Evolutionary conservation across 2,329 filamentous ascomycete genomes (phyloP), one percentile per base, ranked within the genome.

Genomic region (Davidsoniella australis): DNA sequence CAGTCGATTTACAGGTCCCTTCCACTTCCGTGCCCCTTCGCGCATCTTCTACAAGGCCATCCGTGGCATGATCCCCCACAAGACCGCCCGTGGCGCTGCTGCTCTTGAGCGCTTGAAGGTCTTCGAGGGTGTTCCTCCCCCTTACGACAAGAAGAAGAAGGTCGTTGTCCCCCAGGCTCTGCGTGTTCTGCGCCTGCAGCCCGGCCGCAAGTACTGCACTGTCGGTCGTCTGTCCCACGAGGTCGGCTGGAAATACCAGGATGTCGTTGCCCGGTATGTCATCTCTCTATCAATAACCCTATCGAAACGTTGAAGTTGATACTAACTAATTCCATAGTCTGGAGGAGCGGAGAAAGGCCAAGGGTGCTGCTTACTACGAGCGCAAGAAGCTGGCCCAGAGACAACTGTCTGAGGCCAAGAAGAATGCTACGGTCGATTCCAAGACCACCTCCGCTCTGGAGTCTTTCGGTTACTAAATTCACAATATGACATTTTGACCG

Each of bases 41-140:
- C 85, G 93, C 73, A 95, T 98, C 78, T 94, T 98, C 83, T 98
- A 95, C 85, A 94, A 95, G 84, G 87, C 91, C 68, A 86, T 98
- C 73, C 89, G 91, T 70, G 91, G 91, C 70, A 98, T 98, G 91
- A 93, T 98, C 61, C 91, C 91, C 66, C 91, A 98, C 86, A 98
- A 98, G 85, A 98, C 91, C 61, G 80, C 91, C 68, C 89, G 91
- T 67, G 91, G 91, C 73, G 83, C 86, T 63, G 89, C 89, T 63
- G 91, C 91, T 62, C 72, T 98, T 68, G 88, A 96, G 80, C 84
- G 91, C 72, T 85, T 98, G 61, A 98, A 98, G 87, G 87, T 94
- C 68, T 98, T 96, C 71, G 91, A 98, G 83, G 91, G 91, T 78
- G 80, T 98, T 58, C 91, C 91, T 65, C 86, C 89, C 66, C 91